phyloP scores from a whole-genome alignment of 1,284 basidiomycete species.

The Heliocybe sulcata region DNA sequence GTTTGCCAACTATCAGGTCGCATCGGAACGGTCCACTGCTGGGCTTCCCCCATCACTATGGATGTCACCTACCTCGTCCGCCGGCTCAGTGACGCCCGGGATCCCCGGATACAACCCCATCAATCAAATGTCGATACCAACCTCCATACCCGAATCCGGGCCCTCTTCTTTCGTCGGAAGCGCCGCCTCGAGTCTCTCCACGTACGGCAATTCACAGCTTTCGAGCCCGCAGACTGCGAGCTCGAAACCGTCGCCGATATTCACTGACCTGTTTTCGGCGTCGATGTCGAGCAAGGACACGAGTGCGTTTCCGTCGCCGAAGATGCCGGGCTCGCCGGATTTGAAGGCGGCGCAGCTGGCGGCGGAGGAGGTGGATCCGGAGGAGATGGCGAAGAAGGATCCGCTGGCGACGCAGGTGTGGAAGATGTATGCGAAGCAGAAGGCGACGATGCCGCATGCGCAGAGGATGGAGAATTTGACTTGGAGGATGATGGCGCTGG shows the following conservation, averaged over 20 bases:
- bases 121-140: background rate
- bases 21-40: conserved; percentile 43
- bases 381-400: conserved; percentile 68
- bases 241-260: conserved; percentile 35
- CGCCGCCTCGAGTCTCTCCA: conserved; percentile 13
- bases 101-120: background rate
- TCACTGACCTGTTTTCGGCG: conserved; percentile 68
- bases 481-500: conserved; percentile 97
- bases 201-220: conserved; percentile 16
- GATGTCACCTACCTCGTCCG: conserved; percentile 59
- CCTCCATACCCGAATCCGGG: conserved; percentile 1
- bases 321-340: conserved; percentile 61
- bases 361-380: conserved; percentile 36
- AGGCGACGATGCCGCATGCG: conserved; percentile 82
- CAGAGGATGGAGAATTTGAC: conserved; percentile 97
- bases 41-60: conserved; percentile 68
- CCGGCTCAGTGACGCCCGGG: conserved; percentile 15
- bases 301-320: conserved; percentile 55
- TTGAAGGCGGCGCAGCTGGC: conserved; percentile 32
- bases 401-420: conserved; percentile 94
- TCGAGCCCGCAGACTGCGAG: conserved; percentile 12
- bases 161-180: background rate
- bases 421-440: conserved; percentile 92
- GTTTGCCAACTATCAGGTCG: conserved; percentile 17
- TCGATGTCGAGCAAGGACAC: conserved; percentile 35